Conservation (phyloP, 129 eudicot genomes). For the Pulicaria dysenterica region DNA sequence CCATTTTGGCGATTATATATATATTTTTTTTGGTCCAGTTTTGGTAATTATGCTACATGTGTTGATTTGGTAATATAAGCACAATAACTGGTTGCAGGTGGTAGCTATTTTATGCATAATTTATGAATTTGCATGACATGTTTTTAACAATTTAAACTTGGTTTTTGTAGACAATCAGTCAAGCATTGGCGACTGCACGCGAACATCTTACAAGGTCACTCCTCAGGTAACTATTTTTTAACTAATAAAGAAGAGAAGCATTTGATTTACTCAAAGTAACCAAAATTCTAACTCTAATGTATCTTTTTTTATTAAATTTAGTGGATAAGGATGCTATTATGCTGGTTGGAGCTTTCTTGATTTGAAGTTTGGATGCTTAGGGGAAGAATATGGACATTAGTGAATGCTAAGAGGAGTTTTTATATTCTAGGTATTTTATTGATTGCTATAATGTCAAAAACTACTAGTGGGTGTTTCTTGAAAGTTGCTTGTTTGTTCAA, state of each 20-base stretch:
- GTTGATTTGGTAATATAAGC: no score
- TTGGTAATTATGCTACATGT: background rate
- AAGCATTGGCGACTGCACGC: constrained; percentile 90
- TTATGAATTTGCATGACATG: no score
- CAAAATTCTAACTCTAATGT: constrained; percentile 16
- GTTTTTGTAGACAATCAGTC: constrained; percentile 74
- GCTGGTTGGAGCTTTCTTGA: constrained; percentile 4
- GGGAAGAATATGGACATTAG: constrained; percentile 17
- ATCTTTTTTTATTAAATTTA: constrained; percentile 21
- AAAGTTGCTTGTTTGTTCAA: no score
- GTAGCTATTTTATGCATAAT: no score
- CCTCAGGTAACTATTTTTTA: constrained; percentile 54
- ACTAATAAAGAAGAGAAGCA: constrained; percentile 2
- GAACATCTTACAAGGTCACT: constrained; percentile 88
- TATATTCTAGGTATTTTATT: no score
- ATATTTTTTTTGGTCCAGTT: no score
- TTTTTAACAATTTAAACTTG: background rate
- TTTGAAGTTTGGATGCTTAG: constrained; percentile 8
- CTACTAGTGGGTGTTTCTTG: no score
- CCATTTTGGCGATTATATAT: no score
- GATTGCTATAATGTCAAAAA: no score
- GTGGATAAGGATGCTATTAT: constrained; percentile 35
- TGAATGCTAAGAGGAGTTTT: no score
- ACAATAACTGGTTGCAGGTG: no score
- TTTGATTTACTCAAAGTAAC: background rate